Base-by-base conservation (phyloP, 179 eudicot genomes). In the Drosera spatulata region DNA sequence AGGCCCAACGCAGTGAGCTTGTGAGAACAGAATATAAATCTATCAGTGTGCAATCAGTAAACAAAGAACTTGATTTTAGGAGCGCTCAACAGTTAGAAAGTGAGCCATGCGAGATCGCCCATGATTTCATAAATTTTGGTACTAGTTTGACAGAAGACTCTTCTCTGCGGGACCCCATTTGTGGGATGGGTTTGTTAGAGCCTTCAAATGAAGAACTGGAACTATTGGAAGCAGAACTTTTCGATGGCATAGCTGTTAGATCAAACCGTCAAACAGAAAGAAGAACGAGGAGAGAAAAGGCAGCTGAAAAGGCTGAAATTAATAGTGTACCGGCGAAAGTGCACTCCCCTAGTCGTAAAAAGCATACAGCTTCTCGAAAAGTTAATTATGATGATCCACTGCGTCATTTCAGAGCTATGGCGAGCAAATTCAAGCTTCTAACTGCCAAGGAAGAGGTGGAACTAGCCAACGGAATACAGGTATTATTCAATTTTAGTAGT, bases 381-480 rank as follows among this genome's bases (percentile, higher is more conserved):
- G 72, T 80, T 53, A 85, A 84, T 65, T 65, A 72, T 76, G 69
- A 80, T 49, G 97, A 91, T 68, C 96, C 96, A 7, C 58, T 91
- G 55, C 91, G 95, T 48, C 69, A 75, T 60, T 54, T 87, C 9
- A 77, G 87, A 59, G 89, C 82, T 59, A 76, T 80, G 15, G 72
- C 87, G 37, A 69, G 68, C 74, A 44, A 67, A 50, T 75, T 83
- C 46, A 85, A 61, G 86, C 97, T 89, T 66, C 97, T 89, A 58
- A 80, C 85, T 14, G 75, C 80, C 62, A 55, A 75, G 46, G 95
- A 85, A 77, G 96, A 88, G 64, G 69, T 65, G 37, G 74, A 67
- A 66, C 64, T 84, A 67, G 82, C 96, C 58, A 82, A 66, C 66
- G 97, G 89, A 61, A 81, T 89, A 61, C 95, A 89, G 97, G 97